Evolutionary conservation across 225 moss, liverwort and hornwort genomes (phyloP), one percentile per base, ranked within the genome.

Genomic region (Neckera pumila): DNA sequence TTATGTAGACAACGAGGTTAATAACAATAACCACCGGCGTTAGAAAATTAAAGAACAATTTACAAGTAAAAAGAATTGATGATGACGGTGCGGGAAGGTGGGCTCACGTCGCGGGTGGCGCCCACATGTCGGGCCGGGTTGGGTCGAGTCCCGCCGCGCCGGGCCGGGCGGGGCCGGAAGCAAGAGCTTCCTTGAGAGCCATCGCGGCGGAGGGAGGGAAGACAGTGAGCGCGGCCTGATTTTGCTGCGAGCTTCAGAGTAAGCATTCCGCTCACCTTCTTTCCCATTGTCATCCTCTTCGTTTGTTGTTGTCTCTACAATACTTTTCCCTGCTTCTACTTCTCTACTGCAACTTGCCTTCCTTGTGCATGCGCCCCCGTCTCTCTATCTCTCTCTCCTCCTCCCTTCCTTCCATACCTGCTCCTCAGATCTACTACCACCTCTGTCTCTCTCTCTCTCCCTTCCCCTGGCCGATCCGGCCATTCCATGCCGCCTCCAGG

Each of bases 401-500:
- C 57, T 69, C 27, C 42, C 78, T 53, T 53, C 53, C 53, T 79
- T 79, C 64, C 72, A 11, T 19, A 49, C 31, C 38, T 59, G 53
- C 60, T n/a, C 69, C 36, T 74, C 87, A 88, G 78, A 90, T 85
- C 86, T 77, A 83, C 54, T 34, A 47, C 19, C 51, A 67, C 30
- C 33, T 31, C 12, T 33, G n/a, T n/a, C n/a, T n/a, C n/a, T n/a
- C n/a, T n/a, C n/a, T 9, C 51, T 14, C 47, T 28, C 9, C 14
- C 60, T 36, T 8, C 17, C 38, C 65, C 54, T 66, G 67, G 38
- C 81, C 82, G 91, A 89, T 91, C 91, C n/a, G n/a, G n/a, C n/a
- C 86, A 72, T 77, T 83, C 72, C 86, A 76, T 90, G 85, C 85
- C 77, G 77, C 77, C 86, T 86, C 86, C 89, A 73, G 86, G 91